Conservation (phyloP, 2,329 filamentous ascomycete species). For the Hypoxylon sp. region DNA sequence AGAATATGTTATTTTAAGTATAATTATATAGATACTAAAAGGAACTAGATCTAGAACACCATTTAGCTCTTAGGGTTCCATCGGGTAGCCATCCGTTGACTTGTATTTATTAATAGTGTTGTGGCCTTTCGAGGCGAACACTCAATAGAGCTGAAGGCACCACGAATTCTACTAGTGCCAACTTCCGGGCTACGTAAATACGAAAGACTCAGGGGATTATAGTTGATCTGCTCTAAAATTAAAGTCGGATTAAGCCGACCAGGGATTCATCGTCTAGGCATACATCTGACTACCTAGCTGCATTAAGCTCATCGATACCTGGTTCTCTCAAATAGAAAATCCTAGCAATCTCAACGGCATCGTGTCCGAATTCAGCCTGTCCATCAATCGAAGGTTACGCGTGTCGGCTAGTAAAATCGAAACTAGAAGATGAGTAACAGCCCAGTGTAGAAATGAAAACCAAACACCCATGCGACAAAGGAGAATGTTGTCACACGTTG, state of each 20-base stretch:
- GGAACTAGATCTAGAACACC: neutral
- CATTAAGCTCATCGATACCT: constrained; percentile 23
- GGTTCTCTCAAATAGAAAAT: constrained; percentile 21
- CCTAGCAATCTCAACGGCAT: constrained; percentile 32
- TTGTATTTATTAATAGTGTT: neutral
- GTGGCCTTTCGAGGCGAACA: neutral
- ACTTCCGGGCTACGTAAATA: neutral
- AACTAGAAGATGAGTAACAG: constrained; percentile 54
- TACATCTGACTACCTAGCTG: constrained; percentile 25
- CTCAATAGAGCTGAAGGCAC: neutral
- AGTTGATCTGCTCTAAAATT: constrained; percentile 27
- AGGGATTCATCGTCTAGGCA: constrained; percentile 20
- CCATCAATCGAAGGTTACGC: constrained; percentile 24
- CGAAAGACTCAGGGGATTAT: constrained; percentile 1
- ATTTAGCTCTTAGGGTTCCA: neutral
- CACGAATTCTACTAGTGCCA: neutral
- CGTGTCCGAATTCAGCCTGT: constrained; percentile 29
- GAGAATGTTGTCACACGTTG: constrained; percentile 40
- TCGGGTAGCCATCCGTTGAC: neutral
- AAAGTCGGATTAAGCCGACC: constrained; percentile 12
- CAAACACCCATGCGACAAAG: constrained; percentile 43
- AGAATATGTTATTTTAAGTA: neutral
- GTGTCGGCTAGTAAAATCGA: constrained; percentile 42
- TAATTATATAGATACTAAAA: neutral
- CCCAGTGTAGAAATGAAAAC: constrained; percentile 46